A percentile compares a stretch with the other conserved stretches of the same genome.
Evolutionary conservation across 768 basidiomycete genomes (phyloP).

Genomic region (Lactarius deliciosus): DNA sequence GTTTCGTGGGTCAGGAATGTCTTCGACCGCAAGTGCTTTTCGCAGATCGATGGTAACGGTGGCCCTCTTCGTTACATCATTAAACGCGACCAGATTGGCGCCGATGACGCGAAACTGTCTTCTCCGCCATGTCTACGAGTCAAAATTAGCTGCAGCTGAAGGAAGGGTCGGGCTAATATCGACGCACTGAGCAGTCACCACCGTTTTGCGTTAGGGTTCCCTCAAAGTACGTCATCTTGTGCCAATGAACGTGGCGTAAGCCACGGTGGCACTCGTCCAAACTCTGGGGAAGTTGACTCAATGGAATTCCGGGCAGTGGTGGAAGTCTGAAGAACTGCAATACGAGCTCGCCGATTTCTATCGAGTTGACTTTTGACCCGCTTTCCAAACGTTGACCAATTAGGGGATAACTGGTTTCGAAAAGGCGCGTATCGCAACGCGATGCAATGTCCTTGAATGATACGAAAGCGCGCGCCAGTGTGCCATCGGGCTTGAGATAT

Average conservation of each 20-base stretch:
- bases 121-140: conserved; percentile 70
- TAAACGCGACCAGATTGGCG: conserved; percentile 84
- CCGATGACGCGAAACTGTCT: conserved; percentile 84
- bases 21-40: conserved; percentile 74
- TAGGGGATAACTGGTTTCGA: conserved; percentile 80
- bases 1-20: conserved; percentile 62
- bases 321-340: conserved; percentile 91
- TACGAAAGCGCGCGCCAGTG: conserved; percentile 83
- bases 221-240: conserved; percentile 91
- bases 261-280: conserved; percentile 91
- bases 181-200: conserved; percentile 85
- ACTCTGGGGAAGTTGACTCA: conserved; percentile 82
- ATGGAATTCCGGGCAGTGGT: conserved; percentile 76
- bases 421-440: conserved; percentile 80
- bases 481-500: conserved; percentile 82
- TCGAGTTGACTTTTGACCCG: conserved; percentile 56
- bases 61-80: conserved; percentile 88
- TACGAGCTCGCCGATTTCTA: conserved; percentile 83
- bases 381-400: conserved; percentile 70
- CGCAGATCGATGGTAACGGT: conserved; percentile 89
- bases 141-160: conserved; percentile 14
- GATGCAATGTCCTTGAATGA: conserved; percentile 84
- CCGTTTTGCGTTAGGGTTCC: conserved; percentile 91
- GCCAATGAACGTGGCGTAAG: conserved; percentile 87
- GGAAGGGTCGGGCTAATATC: neutral